Evolutionary conservation across 768 basidiomycete species (phyloP).

Genomic region (Tephrocybe rancida): DNA sequence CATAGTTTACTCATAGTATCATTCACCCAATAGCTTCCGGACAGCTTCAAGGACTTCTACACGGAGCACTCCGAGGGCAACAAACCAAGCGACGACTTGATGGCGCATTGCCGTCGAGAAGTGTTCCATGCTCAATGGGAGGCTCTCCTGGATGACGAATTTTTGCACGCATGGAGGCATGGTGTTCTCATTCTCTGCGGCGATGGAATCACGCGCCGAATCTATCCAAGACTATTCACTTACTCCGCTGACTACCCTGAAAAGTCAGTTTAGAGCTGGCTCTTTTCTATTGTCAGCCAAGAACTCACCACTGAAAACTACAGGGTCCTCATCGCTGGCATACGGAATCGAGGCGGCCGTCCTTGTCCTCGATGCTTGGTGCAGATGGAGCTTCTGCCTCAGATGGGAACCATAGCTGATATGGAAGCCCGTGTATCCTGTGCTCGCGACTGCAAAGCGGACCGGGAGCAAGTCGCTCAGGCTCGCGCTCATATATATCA

Average conservation of each 20-base stretch:
- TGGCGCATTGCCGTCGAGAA: conserved; percentile 25
- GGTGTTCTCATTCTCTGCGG: conserved; percentile 22
- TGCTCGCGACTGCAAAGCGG: conserved; percentile 8
- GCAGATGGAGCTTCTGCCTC: conserved; percentile 2
- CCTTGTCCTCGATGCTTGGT: conserved; percentile 22
- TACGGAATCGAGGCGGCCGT: conserved; percentile 16
- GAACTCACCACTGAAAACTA: not conserved
- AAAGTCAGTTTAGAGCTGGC: conserved; percentile 22
- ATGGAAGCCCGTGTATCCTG: not conserved
- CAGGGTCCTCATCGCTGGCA: conserved; percentile 22
- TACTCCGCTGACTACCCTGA: conserved; percentile 35
- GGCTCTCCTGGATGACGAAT: conserved; percentile 22
- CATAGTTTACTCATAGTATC: not conserved
- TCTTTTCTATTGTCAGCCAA: not conserved
- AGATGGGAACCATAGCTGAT: conserved; percentile 10
- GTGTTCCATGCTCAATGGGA: conserved; percentile 28
- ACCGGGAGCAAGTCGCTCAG: conserved; percentile 6
- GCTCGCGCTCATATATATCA: conserved; percentile 30
- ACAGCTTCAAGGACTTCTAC: conserved; percentile 5
- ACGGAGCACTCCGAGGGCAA: not conserved
- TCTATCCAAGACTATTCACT: conserved; percentile 29
- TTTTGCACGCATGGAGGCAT: conserved; percentile 24
- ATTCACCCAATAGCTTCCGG: conserved; percentile 2
- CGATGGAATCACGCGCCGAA: conserved; percentile 22
- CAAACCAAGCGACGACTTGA: not conserved